Base-by-base conservation (phyloP, 1,284 basidiomycete species). In the Heterobasidion irregulare region DNA sequence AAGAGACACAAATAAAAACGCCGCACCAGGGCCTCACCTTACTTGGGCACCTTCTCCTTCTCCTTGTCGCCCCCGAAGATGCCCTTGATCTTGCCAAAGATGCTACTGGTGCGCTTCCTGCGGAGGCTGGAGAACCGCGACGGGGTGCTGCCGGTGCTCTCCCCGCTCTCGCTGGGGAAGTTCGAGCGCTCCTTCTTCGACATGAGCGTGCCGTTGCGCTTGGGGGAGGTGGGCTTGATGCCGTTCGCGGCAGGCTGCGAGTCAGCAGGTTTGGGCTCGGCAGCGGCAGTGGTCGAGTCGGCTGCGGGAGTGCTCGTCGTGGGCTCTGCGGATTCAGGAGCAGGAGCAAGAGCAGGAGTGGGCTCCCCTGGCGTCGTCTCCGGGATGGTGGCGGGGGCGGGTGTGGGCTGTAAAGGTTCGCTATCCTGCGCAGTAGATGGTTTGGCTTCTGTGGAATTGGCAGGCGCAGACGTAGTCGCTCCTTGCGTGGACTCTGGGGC, bases 31-130 rank as follows among this genome's bases (percentile, higher is more conserved):
- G 16, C 52, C 26, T 47, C 45, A 26, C 46, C 46, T 47, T 16
- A 47, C 46, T 47, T 47, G 8, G 10, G 0, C 46, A 10, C 46
- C 26, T 47, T 60, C 49, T 18, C 45, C 48, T 60, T 55, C 52
- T 56, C 57, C 44, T 57, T 56, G 43, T 60, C 60, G 15, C 55
- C 53, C 8, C 34, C 18, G 57, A 66, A 61, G 10, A 62, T 60
- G 43, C 55, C 58, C 60, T 65, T 66, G 57, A 68, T 51, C 58
- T 62, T 66, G 18, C 62, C 64, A 47, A 68, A 61, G 10, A 68
- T 43, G 46, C 61, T 50, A 13, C 32, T 63, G 33, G 56, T 53
- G 38, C 65, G 64, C 58, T 65, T 67, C 59, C 57, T 65, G 50
- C 61, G 59, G 16, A 49, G 55, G 50, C 58, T 60, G 35, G 52